Percentiles rank a stretch among this genome's conserved stretches.
phyloP scores from a whole-genome alignment of 2,329 filamentous ascomycete species.

The Curvularia sp. region DNA sequence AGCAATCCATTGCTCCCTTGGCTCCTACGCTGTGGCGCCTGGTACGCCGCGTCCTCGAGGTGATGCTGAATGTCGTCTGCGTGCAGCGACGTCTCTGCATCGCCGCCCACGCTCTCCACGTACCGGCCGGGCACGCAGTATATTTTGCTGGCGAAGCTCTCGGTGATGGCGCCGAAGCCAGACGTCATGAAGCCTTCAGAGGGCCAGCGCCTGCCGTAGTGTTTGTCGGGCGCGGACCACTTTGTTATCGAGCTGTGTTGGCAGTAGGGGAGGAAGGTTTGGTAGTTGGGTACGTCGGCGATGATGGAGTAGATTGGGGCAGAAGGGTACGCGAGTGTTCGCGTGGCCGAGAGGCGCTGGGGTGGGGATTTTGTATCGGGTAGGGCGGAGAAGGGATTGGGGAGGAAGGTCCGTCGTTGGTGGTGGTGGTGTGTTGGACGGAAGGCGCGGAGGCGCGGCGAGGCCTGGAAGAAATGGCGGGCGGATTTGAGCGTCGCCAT shows the following conservation, averaged over 20 bases:
- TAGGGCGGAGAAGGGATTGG: conserved; percentile 51
- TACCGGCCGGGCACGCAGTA: conserved; percentile 75
- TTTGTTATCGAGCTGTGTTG: conserved; percentile 76
- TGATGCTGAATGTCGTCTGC: conserved; percentile 54
- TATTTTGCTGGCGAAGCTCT: conserved; percentile 81
- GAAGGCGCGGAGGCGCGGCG: conserved; percentile 19
- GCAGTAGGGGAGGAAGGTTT: conserved; percentile 91
- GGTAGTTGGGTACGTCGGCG: conserved; percentile 83
- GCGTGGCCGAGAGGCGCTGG: conserved; percentile 75
- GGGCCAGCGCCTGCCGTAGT: conserved; percentile 66
- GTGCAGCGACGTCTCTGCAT: conserved; percentile 57
- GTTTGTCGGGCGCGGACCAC: conserved; percentile 66
- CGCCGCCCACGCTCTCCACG: conserved; percentile 79
- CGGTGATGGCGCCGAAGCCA: conserved; percentile 83
- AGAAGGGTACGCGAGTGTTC: conserved; percentile 77
- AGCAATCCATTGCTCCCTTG: conserved; percentile 58
- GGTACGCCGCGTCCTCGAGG: conserved; percentile 30
- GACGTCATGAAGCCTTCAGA: conserved; percentile 79
- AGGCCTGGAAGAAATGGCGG: conserved; percentile 48
- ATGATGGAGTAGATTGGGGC: conserved; percentile 81
- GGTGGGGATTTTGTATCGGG: conserved; percentile 46
- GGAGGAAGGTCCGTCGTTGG: conserved; percentile 54
- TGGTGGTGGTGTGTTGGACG: conserved; percentile 12
- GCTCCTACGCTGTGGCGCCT: conserved; percentile 11
- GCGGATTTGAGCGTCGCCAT: conserved; percentile 43